Base-by-base conservation (phyloP, 83 land plant species). In the Picea mariana region DNA sequence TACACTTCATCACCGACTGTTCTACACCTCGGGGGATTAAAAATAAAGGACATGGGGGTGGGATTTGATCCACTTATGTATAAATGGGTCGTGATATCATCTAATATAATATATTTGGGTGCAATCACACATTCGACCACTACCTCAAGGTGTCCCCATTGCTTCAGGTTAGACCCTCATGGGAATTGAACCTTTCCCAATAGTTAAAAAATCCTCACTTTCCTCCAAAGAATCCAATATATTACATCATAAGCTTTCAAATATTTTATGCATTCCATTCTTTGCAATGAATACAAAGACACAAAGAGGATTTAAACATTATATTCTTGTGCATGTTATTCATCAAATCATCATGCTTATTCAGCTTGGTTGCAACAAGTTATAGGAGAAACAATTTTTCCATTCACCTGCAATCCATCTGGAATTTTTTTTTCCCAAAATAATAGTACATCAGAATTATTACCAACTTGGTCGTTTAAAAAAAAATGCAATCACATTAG, bases 391-490 rank as follows among this genome's bases (percentile, higher is more conserved):
- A 24, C 34, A 68, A 0, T 68, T 68, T 68, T 31, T 38, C 4
- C 5, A 81, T 73, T 44, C 11, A 95, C 38, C 1, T 34, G 38
- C 1, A 34, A 34, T 93, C n/a, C n/a, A n/a, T 94, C 34, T 87
- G 75, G 81, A 90, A 87, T 93, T 86, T 96, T n/a, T n/a, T n/a
- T n/a, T n/a, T n/a, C n/a, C 95, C 82, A 96, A 85, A 62, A 94
- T 85, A 38, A 96, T 94, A 62, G 98, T 96, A 71, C 95, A 34
- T n/a, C 1, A 34, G 38, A 34, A 96, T 96, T 65, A 96, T 96
- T 55, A 96, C 99, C 82, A 96, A 84, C 88, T 96, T 94, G 82
- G 98, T 96, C 95, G 92, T 96, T 94, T 96, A 90, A 78, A 58
- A 27, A 26, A 66, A 73, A 42, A 73, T 47, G 21, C 77, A 73